A percentile compares a stretch with the other conserved stretches of the same genome.
Evolutionary conservation across 257 asterid species (phyloP).

Genomic region (Nicotiana paniculata): DNA sequence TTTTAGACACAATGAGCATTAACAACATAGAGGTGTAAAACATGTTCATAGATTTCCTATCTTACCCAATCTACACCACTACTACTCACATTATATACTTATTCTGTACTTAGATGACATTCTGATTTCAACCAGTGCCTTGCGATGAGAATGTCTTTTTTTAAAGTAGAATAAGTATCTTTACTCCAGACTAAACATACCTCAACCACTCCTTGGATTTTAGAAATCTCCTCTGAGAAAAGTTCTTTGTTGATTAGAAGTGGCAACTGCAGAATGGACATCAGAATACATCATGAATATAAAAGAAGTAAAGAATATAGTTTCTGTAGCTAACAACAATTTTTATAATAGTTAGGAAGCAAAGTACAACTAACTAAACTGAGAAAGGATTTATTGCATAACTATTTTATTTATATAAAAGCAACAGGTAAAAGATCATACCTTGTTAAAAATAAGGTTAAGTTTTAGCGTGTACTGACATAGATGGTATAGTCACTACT

Average conservation of each 20-base stretch:
- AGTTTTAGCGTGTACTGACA: neutral
- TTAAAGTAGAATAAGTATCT: conserved; percentile 13
- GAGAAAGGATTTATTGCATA: neutral
- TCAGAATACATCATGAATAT: neutral
- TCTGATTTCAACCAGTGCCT: neutral
- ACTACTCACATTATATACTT: neutral
- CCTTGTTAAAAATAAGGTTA: neutral
- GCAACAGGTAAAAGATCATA: neutral
- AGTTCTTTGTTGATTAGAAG: conserved; percentile 57
- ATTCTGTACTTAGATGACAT: neutral
- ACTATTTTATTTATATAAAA: neutral
- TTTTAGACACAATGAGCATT: neutral
- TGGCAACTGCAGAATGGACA: conserved; percentile 64
- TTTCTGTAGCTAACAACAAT: neutral
- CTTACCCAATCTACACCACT: neutral
- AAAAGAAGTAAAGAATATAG: neutral
- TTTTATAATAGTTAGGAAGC: neutral
- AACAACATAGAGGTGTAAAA: neutral
- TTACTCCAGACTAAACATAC: conserved; percentile 34
- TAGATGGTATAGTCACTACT: neutral
- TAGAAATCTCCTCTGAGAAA: conserved; percentile 63
- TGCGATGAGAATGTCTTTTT: neutral
- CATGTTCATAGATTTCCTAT: neutral
- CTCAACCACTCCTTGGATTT: conserved; percentile 54
- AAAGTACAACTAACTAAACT: neutral